Conservation (phyloP, 352 stramenopile species). For the Globisporangium barbulae region DNA sequence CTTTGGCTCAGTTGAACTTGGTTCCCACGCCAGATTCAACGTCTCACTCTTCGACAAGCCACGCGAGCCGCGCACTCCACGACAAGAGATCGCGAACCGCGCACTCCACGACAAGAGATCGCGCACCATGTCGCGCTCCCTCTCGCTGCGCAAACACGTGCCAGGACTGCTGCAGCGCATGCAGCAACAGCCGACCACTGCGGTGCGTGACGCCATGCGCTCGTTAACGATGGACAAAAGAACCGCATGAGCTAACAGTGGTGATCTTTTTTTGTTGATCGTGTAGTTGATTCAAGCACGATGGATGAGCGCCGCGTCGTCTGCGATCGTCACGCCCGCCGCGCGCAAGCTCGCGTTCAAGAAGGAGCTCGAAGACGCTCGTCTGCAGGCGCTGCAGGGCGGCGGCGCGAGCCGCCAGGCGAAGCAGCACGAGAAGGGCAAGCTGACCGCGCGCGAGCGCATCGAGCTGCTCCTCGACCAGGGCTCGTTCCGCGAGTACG, state of each 20-base stretch:
- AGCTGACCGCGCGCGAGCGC: constrained; percentile 96
- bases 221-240: no score
- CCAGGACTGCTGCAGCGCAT: constrained; percentile 12
- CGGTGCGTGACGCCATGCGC: neutral
- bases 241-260: no score
- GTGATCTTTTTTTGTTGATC: neutral
- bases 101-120: constrained; percentile 5
- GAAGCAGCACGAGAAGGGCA: constrained; percentile 95
- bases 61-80: neutral
- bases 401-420: constrained; percentile 35
- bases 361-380: constrained; percentile 66
- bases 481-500: constrained; percentile 95
- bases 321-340: constrained; percentile 43
- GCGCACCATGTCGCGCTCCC: constrained; percentile 4
- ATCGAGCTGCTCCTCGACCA: constrained; percentile 94
- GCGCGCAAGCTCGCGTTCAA: constrained; percentile 71
- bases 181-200: constrained; percentile 4
- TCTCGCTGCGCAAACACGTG: constrained; percentile 11
- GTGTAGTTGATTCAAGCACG: constrained; percentile 22
- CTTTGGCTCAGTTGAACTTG: neutral
- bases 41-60: neutral
- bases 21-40: neutral
- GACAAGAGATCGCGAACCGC: no score
- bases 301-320: constrained; percentile 40
- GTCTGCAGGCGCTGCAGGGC: constrained; percentile 43